These are phyloP conservation scores for Debaryomyces udenii DNA, from an alignment of 1,139 yeast species.

Conservation along the genomic window DNA sequence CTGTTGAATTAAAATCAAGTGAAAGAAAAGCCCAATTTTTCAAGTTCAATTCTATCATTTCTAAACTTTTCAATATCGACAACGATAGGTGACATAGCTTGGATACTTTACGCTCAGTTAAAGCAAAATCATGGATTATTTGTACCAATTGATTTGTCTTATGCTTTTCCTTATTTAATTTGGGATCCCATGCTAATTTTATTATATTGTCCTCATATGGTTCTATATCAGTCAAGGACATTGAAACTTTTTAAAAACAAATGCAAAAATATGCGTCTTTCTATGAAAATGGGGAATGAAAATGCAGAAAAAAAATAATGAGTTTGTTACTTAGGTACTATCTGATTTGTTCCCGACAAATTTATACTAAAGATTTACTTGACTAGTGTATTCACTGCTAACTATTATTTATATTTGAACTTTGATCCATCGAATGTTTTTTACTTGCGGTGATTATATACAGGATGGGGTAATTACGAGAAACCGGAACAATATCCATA, in stretches of 20 bases:
- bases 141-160: slow-evolving; percentile 45
- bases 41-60: slow-evolving; percentile 49
- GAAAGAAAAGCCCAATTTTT: slow-evolving; percentile 62
- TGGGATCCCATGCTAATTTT: slow-evolving; percentile 50
- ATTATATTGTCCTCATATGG: slow-evolving; percentile 53
- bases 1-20: slow-evolving; percentile 51
- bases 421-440: slow-evolving; percentile 2
- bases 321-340: no score
- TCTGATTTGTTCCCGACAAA: no score
- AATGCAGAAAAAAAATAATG: neutral
- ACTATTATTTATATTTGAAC: neutral
- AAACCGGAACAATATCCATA: no score
- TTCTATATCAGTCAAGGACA: slow-evolving; percentile 23
- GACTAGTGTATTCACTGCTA: neutral
- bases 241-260: slow-evolving; percentile 2
- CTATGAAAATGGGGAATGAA: neutral
- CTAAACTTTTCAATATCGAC: slow-evolving; percentile 52
- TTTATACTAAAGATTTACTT: no score
- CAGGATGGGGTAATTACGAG: neutral
- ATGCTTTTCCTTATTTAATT: slow-evolving; percentile 46
- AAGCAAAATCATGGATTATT: slow-evolving; percentile 47
- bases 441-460: slow-evolving; percentile 2
- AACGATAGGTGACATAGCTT: slow-evolving; percentile 54
- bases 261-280: slow-evolving; percentile 3
- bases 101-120: slow-evolving; percentile 50